Evolutionary conservation across 306 rosid species (phyloP), one percentile per base, ranked within the genome.

Genomic region (Nissolia schottii): DNA sequence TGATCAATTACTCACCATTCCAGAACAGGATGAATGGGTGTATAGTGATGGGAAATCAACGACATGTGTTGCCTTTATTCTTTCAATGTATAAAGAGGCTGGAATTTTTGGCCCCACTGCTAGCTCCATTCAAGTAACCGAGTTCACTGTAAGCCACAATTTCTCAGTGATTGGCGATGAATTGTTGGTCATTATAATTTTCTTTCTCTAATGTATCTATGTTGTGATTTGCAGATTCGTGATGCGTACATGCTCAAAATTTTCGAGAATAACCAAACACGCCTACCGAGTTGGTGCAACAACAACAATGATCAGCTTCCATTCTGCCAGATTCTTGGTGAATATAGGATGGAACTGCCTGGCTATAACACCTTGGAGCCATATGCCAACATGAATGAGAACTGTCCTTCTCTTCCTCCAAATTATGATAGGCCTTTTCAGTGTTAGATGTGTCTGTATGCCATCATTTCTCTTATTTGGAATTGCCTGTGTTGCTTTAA

Each of bases 21-120:
- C 96, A 4, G 96, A 92, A 70, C 80, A 84, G 84, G 97, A 92
- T 79, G 97, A 92, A 65, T 89, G 97, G 96, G 84, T 77, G 4
- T 92, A 92, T 70, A 92, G 96, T 48, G 97, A 92, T 79, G 97
- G 97, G 43, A 92, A 89, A 77, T 89, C 97, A 1, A 92, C 96
- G 38, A 89, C 97, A 2, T 92, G 97, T 55, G 96, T 92, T 50
- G 87, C 93, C 67, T 92, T 92, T 48, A 83, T 89, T 64, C 97
- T 92, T 46, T 66, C 90, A 29, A 92, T 92, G 96, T 92, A 92
- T 34, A 92, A 92, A 71, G 96, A 82, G 67, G 96, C 96, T 14
- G 96, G 96, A 68, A 37, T 92, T 25, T 85, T 92, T 6, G 96
- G 91, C 2, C 80, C 93, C 18, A 3, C 82, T 55, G 34, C 96